Evolutionary conservation across 257 asterid species (phyloP).

Genomic region (Penstemon barbatus): DNA sequence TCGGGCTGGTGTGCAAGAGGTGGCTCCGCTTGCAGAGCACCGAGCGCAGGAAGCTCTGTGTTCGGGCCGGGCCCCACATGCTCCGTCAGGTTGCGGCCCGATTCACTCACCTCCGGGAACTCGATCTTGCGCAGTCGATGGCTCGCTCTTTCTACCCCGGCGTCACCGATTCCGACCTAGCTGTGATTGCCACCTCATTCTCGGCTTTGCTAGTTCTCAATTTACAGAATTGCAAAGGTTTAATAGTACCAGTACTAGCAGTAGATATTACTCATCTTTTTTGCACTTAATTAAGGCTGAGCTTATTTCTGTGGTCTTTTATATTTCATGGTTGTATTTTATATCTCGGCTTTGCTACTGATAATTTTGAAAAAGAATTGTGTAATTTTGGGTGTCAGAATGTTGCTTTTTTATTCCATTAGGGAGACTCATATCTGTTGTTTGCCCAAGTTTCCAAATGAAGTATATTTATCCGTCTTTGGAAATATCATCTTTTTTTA

Average conservation of each 20-base stretch:
- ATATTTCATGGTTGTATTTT: too few relatives aligned
- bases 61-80: slow-evolving; percentile 97
- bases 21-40: slow-evolving; percentile 92
- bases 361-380: too few relatives aligned
- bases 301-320: too few relatives aligned
- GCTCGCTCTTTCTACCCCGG: slow-evolving; percentile 95
- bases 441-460: too few relatives aligned
- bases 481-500: too few relatives aligned
- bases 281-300: not conserved
- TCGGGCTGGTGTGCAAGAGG: slow-evolving; percentile 89
- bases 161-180: slow-evolving; percentile 82
- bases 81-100: slow-evolving; percentile 73
- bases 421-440: too few relatives aligned
- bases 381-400: too few relatives aligned
- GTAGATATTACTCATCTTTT: not conserved
- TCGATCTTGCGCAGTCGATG: slow-evolving; percentile 80
- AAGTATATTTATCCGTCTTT: too few relatives aligned
- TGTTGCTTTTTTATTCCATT: too few relatives aligned
- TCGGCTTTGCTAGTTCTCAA: slow-evolving; percentile 54
- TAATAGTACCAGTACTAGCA: not conserved
- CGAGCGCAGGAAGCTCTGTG: slow-evolving; percentile 67
- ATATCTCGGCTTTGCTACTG: too few relatives aligned
- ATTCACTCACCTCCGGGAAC: slow-evolving; percentile 66
- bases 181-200: slow-evolving; percentile 70
- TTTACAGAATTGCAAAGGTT: slow-evolving; percentile 81